A percentile compares a stretch with the other conserved stretches of the same genome.
Evolutionary conservation across 2,329 filamentous ascomycete genomes (phyloP).

Genomic region (Metarhizium anisopliae): DNA sequence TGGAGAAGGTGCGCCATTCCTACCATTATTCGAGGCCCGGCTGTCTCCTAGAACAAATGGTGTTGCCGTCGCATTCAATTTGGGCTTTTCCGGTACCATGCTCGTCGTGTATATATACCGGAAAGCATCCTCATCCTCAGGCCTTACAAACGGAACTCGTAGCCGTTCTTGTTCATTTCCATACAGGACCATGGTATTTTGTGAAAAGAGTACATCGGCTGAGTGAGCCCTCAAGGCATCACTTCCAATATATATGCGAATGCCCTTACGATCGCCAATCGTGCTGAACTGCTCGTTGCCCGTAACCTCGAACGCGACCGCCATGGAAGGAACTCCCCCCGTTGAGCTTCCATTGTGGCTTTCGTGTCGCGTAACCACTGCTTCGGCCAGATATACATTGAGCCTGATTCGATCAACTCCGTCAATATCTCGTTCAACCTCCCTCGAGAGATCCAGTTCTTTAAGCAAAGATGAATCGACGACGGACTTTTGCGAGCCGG

Average conservation of each 20-base stretch:
- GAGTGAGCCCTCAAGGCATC: constrained; percentile 79
- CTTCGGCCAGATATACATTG: constrained; percentile 83
- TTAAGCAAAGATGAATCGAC: constrained; percentile 67
- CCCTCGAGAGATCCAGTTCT: constrained; percentile 61
- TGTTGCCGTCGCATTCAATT: constrained; percentile 44
- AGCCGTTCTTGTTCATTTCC: constrained; percentile 81
- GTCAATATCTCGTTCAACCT: constrained; percentile 56
- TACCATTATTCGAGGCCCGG: constrained; percentile 11
- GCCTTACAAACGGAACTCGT: constrained; percentile 83
- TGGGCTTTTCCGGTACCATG: constrained; percentile 44
- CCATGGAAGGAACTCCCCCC: constrained; percentile 62
- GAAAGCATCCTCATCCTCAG: constrained; percentile 77
- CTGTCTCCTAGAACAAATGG: constrained; percentile 31
- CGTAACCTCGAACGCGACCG: constrained; percentile 67
- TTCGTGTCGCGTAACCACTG: constrained; percentile 68
- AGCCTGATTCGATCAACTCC: constrained; percentile 63
- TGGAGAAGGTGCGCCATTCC: background rate
- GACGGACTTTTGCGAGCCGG: constrained; percentile 81
- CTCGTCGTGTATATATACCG: constrained; percentile 63
- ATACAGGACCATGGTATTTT: constrained; percentile 79
- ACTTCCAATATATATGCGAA: constrained; percentile 85
- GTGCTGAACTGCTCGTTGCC: constrained; percentile 38
- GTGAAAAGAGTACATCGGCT: constrained; percentile 85
- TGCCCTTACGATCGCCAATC: constrained; percentile 41
- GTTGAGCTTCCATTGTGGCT: constrained; percentile 67